Evolutionary conservation across 352 stramenopile species (phyloP).

Genomic region (Pythium rishiriense): DNA sequence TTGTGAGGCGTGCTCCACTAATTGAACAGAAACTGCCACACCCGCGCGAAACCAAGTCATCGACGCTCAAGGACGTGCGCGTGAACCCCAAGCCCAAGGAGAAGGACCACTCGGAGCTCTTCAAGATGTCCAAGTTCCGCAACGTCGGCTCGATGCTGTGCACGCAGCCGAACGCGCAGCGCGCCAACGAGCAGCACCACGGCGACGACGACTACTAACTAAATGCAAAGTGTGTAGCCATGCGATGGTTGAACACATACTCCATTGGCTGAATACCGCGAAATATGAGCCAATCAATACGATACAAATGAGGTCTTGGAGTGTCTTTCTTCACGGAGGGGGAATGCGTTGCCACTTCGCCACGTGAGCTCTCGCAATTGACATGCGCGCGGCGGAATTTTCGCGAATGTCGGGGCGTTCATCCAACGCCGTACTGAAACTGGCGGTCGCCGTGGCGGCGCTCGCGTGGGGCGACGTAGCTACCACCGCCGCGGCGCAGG

Average conservation of each 20-base stretch:
- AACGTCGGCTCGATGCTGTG: constrained; percentile 64
- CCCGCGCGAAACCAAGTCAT: constrained; percentile 74
- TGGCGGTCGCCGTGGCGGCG: neutral
- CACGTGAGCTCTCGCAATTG: constrained; percentile 15
- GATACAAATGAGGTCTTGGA: neutral
- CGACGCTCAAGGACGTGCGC: constrained; percentile 64
- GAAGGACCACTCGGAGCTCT: constrained; percentile 44
- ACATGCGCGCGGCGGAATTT: constrained; percentile 1
- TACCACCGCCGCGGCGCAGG: neutral
- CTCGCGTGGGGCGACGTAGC: neutral
- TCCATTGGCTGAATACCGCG: constrained; percentile 9
- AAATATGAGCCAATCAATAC: constrained; percentile 20
- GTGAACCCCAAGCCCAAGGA: constrained; percentile 35
- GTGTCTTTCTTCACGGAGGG: neutral
- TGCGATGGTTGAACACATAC: neutral
- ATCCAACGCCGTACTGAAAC: neutral
- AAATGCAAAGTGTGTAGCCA: constrained; percentile 3
- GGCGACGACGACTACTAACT: constrained; percentile 21
- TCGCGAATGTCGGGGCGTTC: constrained; percentile 5
- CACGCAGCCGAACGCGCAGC: constrained; percentile 50
- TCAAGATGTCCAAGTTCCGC: constrained; percentile 90
- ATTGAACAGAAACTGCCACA: constrained; percentile 63
- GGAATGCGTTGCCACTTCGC: neutral
- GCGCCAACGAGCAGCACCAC: constrained; percentile 10
- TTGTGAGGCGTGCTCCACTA: neutral